phyloP scores from a whole-genome alignment of 78 protist genomes.

The Pigoraptor vietnamica region DNA sequence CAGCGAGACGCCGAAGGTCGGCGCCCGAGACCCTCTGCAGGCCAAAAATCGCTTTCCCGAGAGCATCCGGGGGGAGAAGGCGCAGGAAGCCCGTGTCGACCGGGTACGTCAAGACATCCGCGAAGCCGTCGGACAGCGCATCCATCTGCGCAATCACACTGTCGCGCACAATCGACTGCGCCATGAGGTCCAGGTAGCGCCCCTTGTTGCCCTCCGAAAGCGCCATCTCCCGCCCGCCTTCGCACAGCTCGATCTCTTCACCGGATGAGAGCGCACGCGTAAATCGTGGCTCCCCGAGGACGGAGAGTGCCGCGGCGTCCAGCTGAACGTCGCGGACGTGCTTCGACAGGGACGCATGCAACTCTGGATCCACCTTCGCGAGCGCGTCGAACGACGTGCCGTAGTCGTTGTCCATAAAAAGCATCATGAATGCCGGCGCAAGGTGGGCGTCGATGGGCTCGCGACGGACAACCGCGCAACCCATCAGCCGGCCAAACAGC shows the following conservation, averaged over 20 bases:
- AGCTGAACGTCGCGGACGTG: neutral
- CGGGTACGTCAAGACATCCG: neutral
- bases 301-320: neutral
- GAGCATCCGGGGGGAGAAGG: neutral
- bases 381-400: neutral
- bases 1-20: neutral
- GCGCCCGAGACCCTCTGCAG: neutral
- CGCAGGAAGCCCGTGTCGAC: neutral
- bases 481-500: neutral
- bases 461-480: neutral
- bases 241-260: neutral
- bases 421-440: neutral
- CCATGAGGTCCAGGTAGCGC: neutral
- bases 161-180: neutral
- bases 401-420: neutral
- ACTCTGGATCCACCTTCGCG: neutral
- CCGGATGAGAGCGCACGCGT: neutral
- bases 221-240: neutral
- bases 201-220: neutral
- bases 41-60: neutral
- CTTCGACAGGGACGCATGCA: neutral
- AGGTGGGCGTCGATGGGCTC: neutral
- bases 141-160: neutral
- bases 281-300: neutral
- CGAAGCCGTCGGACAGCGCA: neutral